Percentiles rank a stretch among this genome's conserved stretches.
Conservation (phyloP, 73 alveolate species). For the Uronychia binucleata region DNA sequence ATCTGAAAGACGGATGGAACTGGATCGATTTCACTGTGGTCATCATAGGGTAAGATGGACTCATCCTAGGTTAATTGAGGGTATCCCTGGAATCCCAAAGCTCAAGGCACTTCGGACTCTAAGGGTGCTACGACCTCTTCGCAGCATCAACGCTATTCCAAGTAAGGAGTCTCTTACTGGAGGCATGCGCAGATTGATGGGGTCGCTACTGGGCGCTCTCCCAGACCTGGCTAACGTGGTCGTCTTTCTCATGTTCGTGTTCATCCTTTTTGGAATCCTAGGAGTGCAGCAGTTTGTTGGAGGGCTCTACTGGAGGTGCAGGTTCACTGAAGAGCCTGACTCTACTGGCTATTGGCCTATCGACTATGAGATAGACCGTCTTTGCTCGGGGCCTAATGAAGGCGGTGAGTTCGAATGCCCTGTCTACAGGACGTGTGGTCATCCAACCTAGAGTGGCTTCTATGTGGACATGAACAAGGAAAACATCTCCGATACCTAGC, state of each 20-base stretch:
- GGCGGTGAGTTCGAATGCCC: conserved; percentile 36
- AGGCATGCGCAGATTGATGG: conserved; percentile 39
- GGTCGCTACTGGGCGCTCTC: conserved; percentile 20
- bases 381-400: conserved; percentile 14
- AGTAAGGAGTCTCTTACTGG: conserved; percentile 3
- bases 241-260: conserved; percentile 26
- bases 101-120: conserved; percentile 53
- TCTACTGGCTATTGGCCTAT: conserved; percentile 16
- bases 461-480: neutral
- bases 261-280: conserved; percentile 44
- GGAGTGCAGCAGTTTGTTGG: conserved; percentile 46
- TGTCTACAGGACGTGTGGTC: conserved; percentile 15
- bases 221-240: conserved; percentile 48
- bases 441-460: conserved; percentile 10
- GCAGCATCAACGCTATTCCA: conserved; percentile 59
- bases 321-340: conserved; percentile 9
- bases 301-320: conserved; percentile 22
- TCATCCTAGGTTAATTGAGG: conserved; percentile 25
- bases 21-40: conserved; percentile 69
- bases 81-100: conserved; percentile 15
- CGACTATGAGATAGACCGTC: conserved; percentile 6
- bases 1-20: conserved; percentile 83
- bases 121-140: conserved; percentile 64
- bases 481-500: neutral
- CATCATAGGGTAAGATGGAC: conserved; percentile 41